A percentile compares a stretch with the other conserved stretches of the same genome.
Evolutionary conservation across 176 grass and related monocot genomes (phyloP).

Genomic region (Poa pratensis): DNA sequence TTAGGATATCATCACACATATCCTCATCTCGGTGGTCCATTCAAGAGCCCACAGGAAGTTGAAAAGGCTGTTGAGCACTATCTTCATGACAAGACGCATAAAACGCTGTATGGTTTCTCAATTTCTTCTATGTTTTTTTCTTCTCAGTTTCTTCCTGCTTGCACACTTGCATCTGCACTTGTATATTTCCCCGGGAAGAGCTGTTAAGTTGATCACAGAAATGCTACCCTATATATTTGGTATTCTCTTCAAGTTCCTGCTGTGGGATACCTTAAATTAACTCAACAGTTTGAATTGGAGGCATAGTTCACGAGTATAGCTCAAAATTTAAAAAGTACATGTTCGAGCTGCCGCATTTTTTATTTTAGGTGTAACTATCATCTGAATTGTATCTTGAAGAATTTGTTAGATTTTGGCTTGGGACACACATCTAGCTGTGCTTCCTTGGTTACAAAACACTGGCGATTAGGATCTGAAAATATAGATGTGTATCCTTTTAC

Average conservation of each 20-base stretch:
- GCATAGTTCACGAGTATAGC: not conserved
- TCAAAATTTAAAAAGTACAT: not conserved
- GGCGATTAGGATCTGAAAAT: constrained; percentile 9
- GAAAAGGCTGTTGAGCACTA: constrained; percentile 5
- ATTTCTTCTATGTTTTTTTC: not conserved
- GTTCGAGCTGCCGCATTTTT: not conserved
- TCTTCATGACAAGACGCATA: constrained; percentile 2
- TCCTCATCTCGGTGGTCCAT: constrained; percentile 9
- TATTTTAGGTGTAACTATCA: not conserved
- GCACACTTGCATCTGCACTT: not conserved
- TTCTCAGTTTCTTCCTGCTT: not conserved
- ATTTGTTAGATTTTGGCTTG: not conserved
- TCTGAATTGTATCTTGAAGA: not conserved
- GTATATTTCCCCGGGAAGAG: not conserved
- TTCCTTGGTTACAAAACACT: not conserved
- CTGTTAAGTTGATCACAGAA: not conserved
- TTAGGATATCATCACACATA: not conserved
- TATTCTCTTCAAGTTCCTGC: not conserved
- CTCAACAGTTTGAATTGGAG: not conserved
- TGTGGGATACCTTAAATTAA: not conserved
- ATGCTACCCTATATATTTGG: not conserved
- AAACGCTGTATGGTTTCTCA: constrained; percentile 10
- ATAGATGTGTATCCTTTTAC: not conserved
- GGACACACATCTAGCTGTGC: not conserved
- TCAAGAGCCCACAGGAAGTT: not conserved